Evolutionary conservation across 192 early-diverging fungal genomes (phyloP), one percentile per base, ranked within the genome.

Genomic region (Backusella psychrophila): DNA sequence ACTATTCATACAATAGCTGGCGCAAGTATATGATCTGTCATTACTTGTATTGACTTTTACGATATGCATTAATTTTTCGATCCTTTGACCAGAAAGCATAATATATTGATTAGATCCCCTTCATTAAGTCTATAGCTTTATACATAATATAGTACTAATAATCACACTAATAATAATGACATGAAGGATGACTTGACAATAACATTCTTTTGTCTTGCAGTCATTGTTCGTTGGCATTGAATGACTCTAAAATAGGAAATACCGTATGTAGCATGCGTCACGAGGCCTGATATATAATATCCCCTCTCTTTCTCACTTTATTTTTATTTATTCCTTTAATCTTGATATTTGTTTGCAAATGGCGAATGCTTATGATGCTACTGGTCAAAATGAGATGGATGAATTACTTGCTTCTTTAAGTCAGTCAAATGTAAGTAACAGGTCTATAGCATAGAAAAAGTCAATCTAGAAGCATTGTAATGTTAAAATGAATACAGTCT

Each of bases 361-460:
- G 56, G 19, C 56, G 21, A 63, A 63, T 63, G 5, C 56, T 14
- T 63, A 29, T 2, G 23, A 29, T 63, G 26, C 23, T 63, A 17
- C n/a, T 49, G 26, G 21, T 63, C 56, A 29, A 63, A 63, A 63
- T 63, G 56, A 63, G 56, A 63, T 63, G 56, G 56, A 63, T 63
- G 56, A 63, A 63, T 26, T 63, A 4, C 56, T 63, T 63, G 56
- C 23, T 29, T 29, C 23, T 26, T 29, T 63, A 29, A 63, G 23
- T 29, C 56, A 26, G 1, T 63, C 56, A 12, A 63, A 63, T 14
- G 56, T 63, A 63, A 63, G 56, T 63, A 29, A 29, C 15, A 63
- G 1, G 33, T 26, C 11, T 63, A 29, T 26, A 29, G 9, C 8
- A 12, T 63, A 29, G 56, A 63, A 26, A 8, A 29, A 63, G 9